Evolutionary conservation across 768 basidiomycete genomes (phyloP), one percentile per base, ranked within the genome.

Genomic region (Lactarius indigo): DNA sequence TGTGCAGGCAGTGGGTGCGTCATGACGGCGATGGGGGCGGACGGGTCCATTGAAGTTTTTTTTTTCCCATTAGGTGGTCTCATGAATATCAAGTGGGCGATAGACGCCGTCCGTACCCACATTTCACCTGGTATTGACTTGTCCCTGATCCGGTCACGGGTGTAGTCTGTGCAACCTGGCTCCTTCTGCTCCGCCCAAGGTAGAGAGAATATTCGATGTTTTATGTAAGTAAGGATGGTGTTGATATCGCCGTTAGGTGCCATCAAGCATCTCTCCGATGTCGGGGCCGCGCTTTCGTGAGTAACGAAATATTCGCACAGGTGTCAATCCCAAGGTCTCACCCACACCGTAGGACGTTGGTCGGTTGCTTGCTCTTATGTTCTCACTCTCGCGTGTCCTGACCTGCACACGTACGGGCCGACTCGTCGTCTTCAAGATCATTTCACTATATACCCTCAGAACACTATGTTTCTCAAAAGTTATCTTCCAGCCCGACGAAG

Each of bases 361-460:
- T 57, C 6, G 23, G 50, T 31, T n/a, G 56, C 33, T 33, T 18
- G 10, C 55, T 31, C 30, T 33, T 33, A 20, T n/a, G 23, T 52
- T 52, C 50, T 52, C 13, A 6, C 50, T 5, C 50, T 26, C 47
- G 23, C 47, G 4, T 12, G 13, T 50, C 23, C 26, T 52, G 26
- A 52, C 13, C 13, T 26, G 23, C 3, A 9, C 42, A 44, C 6
- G 17, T 41, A 41, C 18, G 52, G 28, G 52, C 52, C n/a, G 33
- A 20, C 18, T 31, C 17, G 33, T 57, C 31, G 56, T 64, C n/a
- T n/a, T n/a, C 64, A 57, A 75, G 70, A 72, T 74, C 23, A 80
- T 81, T 64, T 76, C 80, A 5, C 47, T 78, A 12, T 78, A 81
- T 66, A 81, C 80, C 8, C 76, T 80, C 63, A 68, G 67, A 41